phyloP scores from a whole-genome alignment of 1,139 yeast species.

The Blastobotrys apis region DNA sequence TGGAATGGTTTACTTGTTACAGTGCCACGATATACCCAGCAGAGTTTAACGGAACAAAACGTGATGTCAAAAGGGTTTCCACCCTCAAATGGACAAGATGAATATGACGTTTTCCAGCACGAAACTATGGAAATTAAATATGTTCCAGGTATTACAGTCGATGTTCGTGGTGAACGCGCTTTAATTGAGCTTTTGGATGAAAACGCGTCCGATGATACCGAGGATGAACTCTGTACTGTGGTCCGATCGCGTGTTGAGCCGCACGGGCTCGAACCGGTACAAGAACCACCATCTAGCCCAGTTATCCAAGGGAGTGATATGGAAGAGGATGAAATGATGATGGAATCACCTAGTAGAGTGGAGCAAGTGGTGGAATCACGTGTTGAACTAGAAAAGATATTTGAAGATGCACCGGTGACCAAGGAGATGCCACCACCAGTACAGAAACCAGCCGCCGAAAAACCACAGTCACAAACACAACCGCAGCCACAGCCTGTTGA shows the following conservation, averaged over 20 bases:
- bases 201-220: constrained; percentile 39
- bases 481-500: background rate
- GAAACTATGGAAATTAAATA: constrained; percentile 55
- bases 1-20: constrained; percentile 64
- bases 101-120: constrained; percentile 36
- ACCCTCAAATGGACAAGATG: constrained; percentile 35
- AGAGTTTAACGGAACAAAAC: background rate
- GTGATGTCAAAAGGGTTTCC: constrained; percentile 21
- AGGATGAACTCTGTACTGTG: constrained; percentile 26
- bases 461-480: background rate
- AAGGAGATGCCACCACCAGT: background rate
- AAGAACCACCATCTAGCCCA: background rate
- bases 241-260: constrained; percentile 1
- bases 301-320: too few relatives aligned
- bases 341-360: background rate
- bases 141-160: constrained; percentile 54
- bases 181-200: constrained; percentile 49
- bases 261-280: constrained; percentile 1
- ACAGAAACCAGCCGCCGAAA: background rate
- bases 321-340: too few relatives aligned
- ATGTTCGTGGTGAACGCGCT: constrained; percentile 57
- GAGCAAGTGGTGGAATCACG: too few relatives aligned
- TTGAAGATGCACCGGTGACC: background rate
- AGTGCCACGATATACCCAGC: constrained; percentile 45
- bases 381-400: background rate